Evolutionary conservation across 2,329 filamentous ascomycete species (phyloP), one percentile per base, ranked within the genome.

Genomic region (Sphaerulina musiva): DNA sequence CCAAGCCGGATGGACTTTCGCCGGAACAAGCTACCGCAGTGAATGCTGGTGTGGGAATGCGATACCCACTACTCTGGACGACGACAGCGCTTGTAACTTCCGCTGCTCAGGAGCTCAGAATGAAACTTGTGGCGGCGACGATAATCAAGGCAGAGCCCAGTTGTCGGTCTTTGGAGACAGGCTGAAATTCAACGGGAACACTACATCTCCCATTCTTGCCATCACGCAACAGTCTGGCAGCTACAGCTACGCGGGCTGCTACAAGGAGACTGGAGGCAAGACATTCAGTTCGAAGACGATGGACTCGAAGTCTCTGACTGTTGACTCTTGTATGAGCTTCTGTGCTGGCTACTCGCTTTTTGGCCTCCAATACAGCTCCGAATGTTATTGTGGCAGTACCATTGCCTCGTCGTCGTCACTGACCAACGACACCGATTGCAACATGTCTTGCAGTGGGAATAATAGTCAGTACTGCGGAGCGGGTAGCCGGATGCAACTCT

Each of bases 11-110:
- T 70, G 67, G 57, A 64, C 59, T 11, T 68, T 72, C 23, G 69
- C 70, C 42, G 73, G 71, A 23, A 61, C 70, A 26, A 69, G 72
- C 51, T 71, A 68, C 47, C 64, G 62, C 3, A 57, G 53, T 9
- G 61, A 63, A 39, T 63, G 58, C 50, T 60, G 55, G 44, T 60
- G 58, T 44, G 58, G 56, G 14, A 59, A 60, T 26, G 40, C 39
- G 17, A 41, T 58, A 9, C 48, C 57, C 29, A 40, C 46, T 6
- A 52, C 48, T 14, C 47, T 17, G 9, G 52, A 51, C 34, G 40
- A 38, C 12, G 63, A 67, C 14, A 55, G 54, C 9, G 53, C 51
- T 9, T 55, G 53, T 40, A 51, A 43, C 11, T 51, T 47, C 20
- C 53, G 46, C 48, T 68, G 66, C 56, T 46, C 59, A 4, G 66